These are phyloP conservation scores for Blepharisma stoltei DNA, from an alignment of 73 alveolate genomes.

Conservation along the genomic window DNA sequence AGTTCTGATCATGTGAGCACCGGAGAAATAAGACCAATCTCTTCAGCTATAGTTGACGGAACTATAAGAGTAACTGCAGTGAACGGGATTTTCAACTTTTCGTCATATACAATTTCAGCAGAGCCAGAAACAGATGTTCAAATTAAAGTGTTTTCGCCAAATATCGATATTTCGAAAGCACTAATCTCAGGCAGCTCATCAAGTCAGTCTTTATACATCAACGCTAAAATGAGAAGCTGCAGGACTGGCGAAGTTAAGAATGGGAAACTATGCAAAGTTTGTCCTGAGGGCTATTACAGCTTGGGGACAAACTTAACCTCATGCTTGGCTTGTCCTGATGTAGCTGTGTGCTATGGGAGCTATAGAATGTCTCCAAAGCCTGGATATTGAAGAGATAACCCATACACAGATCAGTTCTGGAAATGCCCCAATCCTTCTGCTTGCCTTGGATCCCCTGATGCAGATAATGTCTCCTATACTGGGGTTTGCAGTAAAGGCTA, in stretches of 20 bases:
- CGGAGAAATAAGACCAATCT: not conserved
- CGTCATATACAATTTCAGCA: not conserved
- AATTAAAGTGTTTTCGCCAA: not conserved
- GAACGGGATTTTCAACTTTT: not conserved
- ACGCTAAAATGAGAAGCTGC: conserved; percentile 35
- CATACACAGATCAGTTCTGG: conserved; percentile 2
- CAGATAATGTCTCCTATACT: conserved; percentile 36
- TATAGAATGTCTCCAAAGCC: conserved; percentile 35
- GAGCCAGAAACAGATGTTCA: not conserved
- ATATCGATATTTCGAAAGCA: too few species aligned
- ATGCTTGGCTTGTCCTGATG: conserved; percentile 26
- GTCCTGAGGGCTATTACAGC: conserved; percentile 39
- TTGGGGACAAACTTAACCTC: conserved; percentile 24
- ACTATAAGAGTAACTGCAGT: not conserved
- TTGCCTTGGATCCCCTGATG: conserved; percentile 41
- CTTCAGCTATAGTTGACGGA: not conserved
- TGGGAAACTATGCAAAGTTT: conserved; percentile 24
- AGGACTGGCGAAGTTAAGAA: conserved; percentile 43
- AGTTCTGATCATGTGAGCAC: conserved; percentile 8
- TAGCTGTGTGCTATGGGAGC: conserved; percentile 46
- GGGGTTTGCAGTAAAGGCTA: conserved; percentile 65
- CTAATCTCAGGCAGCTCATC: not conserved
- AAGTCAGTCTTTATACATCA: not conserved
- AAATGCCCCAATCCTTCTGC: conserved; percentile 34
- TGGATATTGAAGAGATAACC: conserved; percentile 44